These are phyloP conservation scores for Zelopaecilomyces penicillatus DNA, from an alignment of 2,329 filamentous ascomycete genomes.

Conservation along the genomic window DNA sequence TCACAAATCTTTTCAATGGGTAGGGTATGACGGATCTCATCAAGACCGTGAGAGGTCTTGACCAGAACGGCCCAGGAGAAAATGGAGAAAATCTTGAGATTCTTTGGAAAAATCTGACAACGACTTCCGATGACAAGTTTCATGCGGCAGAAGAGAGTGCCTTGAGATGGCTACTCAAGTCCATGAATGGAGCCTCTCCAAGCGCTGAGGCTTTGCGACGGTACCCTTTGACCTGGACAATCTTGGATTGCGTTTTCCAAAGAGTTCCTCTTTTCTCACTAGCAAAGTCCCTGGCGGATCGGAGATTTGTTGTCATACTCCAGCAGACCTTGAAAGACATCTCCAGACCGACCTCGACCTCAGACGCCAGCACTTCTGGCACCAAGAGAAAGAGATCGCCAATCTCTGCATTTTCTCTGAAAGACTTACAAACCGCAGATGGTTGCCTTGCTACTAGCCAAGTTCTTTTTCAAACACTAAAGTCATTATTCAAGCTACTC, in stretches of 20 bases:
- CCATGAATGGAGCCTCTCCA: conserved; percentile 41
- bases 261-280: conserved; percentile 61
- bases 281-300: conserved; percentile 62
- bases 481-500: conserved; percentile 37
- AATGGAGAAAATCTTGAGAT: conserved; percentile 38
- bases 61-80: conserved; percentile 39
- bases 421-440: conserved; percentile 28
- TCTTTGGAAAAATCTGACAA: conserved; percentile 41
- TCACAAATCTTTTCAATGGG: conserved; percentile 10
- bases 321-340: conserved; percentile 57
- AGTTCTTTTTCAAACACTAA: conserved; percentile 40
- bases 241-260: conserved; percentile 52
- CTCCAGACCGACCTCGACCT: conserved; percentile 21
- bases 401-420: conserved; percentile 28
- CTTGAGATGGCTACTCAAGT: conserved; percentile 55
- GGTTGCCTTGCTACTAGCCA: conserved; percentile 39
- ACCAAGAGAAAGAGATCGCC: conserved; percentile 39
- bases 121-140: conserved; percentile 33
- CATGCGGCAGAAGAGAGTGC: conserved; percentile 49
- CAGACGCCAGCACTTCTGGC: conserved; percentile 16
- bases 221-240: conserved; percentile 51
- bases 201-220: conserved; percentile 45
- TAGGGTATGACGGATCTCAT: conserved; percentile 35
- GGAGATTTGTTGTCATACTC: conserved; percentile 58
- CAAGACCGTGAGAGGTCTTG: conserved; percentile 45